phyloP scores from a whole-genome alignment of 805 yeast genomes.

The Scheffersomyces stipitis region DNA sequence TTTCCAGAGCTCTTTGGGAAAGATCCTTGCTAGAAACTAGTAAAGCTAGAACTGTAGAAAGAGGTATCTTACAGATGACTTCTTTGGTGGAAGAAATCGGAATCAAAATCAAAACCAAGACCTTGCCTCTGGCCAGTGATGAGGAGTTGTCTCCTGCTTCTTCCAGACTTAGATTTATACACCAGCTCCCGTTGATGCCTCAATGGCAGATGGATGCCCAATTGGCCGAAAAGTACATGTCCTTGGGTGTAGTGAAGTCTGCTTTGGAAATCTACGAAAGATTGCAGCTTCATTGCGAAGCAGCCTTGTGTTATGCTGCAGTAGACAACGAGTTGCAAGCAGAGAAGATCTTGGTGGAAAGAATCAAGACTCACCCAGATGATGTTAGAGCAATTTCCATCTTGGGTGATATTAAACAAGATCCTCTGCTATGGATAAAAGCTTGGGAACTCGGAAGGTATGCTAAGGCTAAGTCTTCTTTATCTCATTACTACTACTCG shows the following conservation, averaged over 20 bases:
- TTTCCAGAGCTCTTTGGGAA: constrained; percentile 84
- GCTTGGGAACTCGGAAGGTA: constrained; percentile 88
- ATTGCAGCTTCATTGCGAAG: constrained; percentile 71
- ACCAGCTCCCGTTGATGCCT: constrained; percentile 74
- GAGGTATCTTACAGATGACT: constrained; percentile 92
- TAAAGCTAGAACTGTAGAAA: constrained; percentile 82
- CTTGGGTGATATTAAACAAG: constrained; percentile 79
- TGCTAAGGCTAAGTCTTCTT: constrained; percentile 80
- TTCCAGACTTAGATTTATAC: constrained; percentile 64
- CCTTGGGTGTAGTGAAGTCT: constrained; percentile 78
- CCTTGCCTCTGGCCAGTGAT: constrained; percentile 47
- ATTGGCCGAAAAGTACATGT: constrained; percentile 83
- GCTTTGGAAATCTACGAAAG: constrained; percentile 89
- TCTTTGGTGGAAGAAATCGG: constrained; percentile 88
- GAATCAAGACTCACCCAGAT: constrained; percentile 57
- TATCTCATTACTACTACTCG: constrained; percentile 68
- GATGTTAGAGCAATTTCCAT: constrained; percentile 85
- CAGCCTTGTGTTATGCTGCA: constrained; percentile 88
- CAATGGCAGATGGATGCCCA: constrained; percentile 81
- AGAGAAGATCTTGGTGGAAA: constrained; percentile 50
- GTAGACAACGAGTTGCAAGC: constrained; percentile 75
- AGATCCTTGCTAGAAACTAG: constrained; percentile 81
- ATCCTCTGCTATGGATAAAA: constrained; percentile 73
- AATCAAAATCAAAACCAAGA: constrained; percentile 55
- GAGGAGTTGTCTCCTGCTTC: constrained; percentile 41